phyloP scores from a whole-genome alignment of 2,329 filamentous ascomycete genomes.

The Botrytis elliptica region DNA sequence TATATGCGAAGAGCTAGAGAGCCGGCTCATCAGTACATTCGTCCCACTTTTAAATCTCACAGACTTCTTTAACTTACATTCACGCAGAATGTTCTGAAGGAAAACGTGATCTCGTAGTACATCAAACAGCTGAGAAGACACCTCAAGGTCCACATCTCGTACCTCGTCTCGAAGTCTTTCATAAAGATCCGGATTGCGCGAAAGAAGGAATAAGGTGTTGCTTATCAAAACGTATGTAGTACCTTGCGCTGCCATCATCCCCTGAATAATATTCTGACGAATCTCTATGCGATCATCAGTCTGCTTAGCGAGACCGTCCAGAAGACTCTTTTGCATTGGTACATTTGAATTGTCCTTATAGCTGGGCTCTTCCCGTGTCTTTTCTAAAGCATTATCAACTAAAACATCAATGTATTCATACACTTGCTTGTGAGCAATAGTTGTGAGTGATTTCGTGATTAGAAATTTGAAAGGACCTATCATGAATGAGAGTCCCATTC shows the following conservation, averaged over 20 bases:
- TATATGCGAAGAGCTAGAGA: conserved; percentile 4
- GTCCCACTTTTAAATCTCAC: neutral
- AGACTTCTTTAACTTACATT: conserved; percentile 50
- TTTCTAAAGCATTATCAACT: neutral
- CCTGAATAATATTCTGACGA: conserved; percentile 37
- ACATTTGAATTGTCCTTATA: neutral
- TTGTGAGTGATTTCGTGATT: neutral
- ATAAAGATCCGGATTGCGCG: neutral
- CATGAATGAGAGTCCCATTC: neutral
- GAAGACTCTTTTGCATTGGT: neutral
- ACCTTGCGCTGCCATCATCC: conserved; percentile 43
- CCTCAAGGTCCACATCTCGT: conserved; percentile 43
- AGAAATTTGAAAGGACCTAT: neutral
- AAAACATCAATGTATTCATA: neutral
- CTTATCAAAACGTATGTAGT: conserved; percentile 43
- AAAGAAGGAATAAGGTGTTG: neutral
- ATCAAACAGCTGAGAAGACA: neutral
- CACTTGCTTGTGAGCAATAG: neutral
- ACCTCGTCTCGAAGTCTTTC: neutral
- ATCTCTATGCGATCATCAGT: conserved; percentile 44
- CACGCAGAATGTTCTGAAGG: conserved; percentile 42
- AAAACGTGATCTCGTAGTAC: neutral
- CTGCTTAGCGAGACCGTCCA: conserved; percentile 3
- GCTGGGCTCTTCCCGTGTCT: too few relatives aligned
- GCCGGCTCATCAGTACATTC: too few relatives aligned